Conservation (phyloP, 352 stramenopile species). For the Achlya hypogyna region DNA sequence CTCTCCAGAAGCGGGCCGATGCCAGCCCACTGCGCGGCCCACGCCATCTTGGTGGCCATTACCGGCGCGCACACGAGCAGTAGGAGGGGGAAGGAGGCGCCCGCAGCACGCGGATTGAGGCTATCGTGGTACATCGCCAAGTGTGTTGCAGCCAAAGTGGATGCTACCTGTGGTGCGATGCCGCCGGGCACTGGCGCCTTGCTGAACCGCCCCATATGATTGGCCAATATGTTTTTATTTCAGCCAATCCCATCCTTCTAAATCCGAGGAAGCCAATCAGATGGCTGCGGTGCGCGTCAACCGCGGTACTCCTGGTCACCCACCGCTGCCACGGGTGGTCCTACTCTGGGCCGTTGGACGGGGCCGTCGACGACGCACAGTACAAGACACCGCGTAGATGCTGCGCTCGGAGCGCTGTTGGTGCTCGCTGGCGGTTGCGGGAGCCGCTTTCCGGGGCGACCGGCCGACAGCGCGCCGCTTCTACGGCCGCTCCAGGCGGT, state of each 20-base stretch:
- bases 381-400: too few relatives aligned
- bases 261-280: background rate
- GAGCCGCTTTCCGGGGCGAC: too few relatives aligned
- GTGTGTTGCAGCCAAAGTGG: background rate
- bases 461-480: background rate
- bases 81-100: conserved; percentile 44
- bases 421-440: too few relatives aligned
- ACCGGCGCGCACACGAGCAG: conserved; percentile 53
- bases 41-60: conserved; percentile 74
- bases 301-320: background rate
- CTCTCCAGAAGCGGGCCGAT: conserved; percentile 54
- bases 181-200: background rate
- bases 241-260: background rate
- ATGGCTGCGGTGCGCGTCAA: background rate
- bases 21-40: conserved; percentile 65
- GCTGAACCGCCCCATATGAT: background rate
- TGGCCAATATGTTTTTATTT: background rate
- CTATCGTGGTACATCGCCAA: background rate
- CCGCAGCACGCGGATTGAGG: background rate
- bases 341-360: too few relatives aligned
- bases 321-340: too few relatives aligned
- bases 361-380: too few relatives aligned
- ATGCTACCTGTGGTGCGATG: too few relatives aligned
- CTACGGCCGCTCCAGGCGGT: background rate
- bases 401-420: too few relatives aligned